phyloP scores from a whole-genome alignment of 441 rosid species.

The Arabidopsis lyrata region DNA sequence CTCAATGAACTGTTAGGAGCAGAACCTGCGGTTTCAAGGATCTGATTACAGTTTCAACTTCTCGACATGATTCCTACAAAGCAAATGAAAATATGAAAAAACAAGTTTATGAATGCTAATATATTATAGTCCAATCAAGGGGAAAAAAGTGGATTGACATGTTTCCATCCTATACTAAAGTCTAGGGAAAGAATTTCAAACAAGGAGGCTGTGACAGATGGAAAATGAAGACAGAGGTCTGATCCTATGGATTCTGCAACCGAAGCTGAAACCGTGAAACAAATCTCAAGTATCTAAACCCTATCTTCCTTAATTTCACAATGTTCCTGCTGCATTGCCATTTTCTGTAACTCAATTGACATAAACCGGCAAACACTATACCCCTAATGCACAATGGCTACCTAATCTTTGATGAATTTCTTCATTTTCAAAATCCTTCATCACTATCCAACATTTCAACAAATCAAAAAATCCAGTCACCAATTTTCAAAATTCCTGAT shows the following conservation, averaged over 20 bases:
- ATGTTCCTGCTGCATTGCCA: too few species aligned
- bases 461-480: not conserved
- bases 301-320: too few species aligned
- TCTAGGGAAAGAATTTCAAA: not conserved
- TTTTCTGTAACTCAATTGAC: too few species aligned
- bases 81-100: slow-evolving; percentile 15
- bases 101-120: not conserved
- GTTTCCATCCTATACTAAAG: not conserved
- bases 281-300: not conserved
- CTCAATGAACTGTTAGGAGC: slow-evolving; percentile 1
- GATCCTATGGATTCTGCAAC: not conserved
- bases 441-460: slow-evolving; percentile 12
- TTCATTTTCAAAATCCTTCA: not conserved
- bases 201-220: not conserved
- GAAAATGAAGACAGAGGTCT: not conserved
- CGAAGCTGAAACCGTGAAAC: not conserved
- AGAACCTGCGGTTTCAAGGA: slow-evolving; percentile 85
- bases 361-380: not conserved
- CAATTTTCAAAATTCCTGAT: not conserved
- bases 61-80: slow-evolving; percentile 88
- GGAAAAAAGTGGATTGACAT: not conserved
- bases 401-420: not conserved
- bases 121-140: not conserved
- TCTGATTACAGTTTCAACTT: slow-evolving; percentile 80
- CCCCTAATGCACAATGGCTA: not conserved